Percentiles rank a stretch among this genome's conserved stretches.
These are phyloP conservation scores for Lichtheimia ramosa DNA, from an alignment of 371 early-diverging fungal species.

Conservation along the genomic window DNA sequence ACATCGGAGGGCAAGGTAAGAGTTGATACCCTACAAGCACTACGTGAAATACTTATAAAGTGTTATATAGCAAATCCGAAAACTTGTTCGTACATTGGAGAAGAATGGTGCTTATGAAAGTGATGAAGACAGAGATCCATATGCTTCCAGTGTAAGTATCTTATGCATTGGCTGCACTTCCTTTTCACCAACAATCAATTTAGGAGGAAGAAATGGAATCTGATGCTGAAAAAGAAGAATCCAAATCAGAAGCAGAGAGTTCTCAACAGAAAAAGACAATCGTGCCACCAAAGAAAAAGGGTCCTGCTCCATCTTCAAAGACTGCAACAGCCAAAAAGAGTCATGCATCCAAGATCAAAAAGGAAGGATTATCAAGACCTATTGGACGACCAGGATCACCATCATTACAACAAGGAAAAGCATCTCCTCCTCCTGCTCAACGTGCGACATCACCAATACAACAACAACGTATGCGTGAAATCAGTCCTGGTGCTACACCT, in stretches of 20 bases:
- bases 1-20: slow-evolving; percentile 50
- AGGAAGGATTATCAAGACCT: slow-evolving; percentile 48
- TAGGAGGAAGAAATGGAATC: slow-evolving; percentile 55
- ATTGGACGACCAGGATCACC: slow-evolving; percentile 50
- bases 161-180: neutral
- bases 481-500: slow-evolving; percentile 3
- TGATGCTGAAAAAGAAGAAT: slow-evolving; percentile 49
- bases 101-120: slow-evolving; percentile 74
- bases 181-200: too few species aligned
- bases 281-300: slow-evolving; percentile 38
- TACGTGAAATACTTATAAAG: neutral
- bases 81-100: slow-evolving; percentile 72
- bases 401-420: slow-evolving; percentile 47
- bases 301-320: slow-evolving; percentile 27
- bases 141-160: slow-evolving; percentile 63
- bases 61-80: slow-evolving; percentile 59
- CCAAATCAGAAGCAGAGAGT: slow-evolving; percentile 33
- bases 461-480: neutral
- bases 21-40: neutral
- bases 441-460: slow-evolving; percentile 4
- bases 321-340: slow-evolving; percentile 34
- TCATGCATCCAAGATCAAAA: slow-evolving; percentile 41
- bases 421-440: slow-evolving; percentile 21
- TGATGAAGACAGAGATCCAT: slow-evolving; percentile 72
- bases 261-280: slow-evolving; percentile 39